Conservation (phyloP, 371 early-diverging fungal genomes). For the Sporodiniella umbellata region DNA sequence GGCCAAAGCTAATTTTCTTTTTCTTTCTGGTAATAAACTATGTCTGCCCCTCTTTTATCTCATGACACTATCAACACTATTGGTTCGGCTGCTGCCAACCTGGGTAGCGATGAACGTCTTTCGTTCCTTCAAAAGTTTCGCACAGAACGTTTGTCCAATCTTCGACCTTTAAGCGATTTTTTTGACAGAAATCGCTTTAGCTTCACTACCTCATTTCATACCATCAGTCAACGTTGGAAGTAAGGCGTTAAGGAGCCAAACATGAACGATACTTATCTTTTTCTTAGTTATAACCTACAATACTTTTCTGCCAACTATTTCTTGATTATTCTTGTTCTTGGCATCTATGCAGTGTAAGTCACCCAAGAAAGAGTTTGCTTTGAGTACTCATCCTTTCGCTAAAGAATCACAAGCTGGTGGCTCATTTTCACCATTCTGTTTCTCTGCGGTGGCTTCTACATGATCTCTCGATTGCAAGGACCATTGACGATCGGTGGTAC, state of each 20-base stretch:
- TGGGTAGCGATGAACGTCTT: slow-evolving; percentile 38
- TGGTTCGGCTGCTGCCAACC: slow-evolving; percentile 23
- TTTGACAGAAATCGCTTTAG: slow-evolving; percentile 62
- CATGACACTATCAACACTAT: slow-evolving; percentile 20
- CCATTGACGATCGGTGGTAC: slow-evolving; percentile 46
- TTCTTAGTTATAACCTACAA: slow-evolving; percentile 56
- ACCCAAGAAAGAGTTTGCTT: neutral
- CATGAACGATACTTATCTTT: neutral
- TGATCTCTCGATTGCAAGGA: slow-evolving; percentile 51
- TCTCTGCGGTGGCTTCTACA: slow-evolving; percentile 52
- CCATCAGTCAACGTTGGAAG: slow-evolving; percentile 51
- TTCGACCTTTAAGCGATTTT: slow-evolving; percentile 59
- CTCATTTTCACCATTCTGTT: slow-evolving; percentile 57
- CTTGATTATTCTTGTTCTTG: slow-evolving; percentile 52
- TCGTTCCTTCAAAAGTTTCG: slow-evolving; percentile 37
- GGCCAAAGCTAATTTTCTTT: neutral
- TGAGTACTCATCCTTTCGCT: neutral
- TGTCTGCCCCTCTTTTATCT: slow-evolving; percentile 26
- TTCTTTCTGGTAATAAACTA: neutral
- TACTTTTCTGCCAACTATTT: slow-evolving; percentile 68
- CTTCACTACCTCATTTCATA: slow-evolving; percentile 45
- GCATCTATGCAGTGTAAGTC: slow-evolving; percentile 64
- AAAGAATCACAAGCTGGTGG: slow-evolving; percentile 55
- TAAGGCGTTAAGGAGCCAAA: slow-evolving; percentile 20
- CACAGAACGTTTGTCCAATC: slow-evolving; percentile 39